Percentiles rank a stretch among this genome's conserved stretches.
Evolutionary conservation across 768 basidiomycete genomes (phyloP).

Genomic region (Suillus variegatus): DNA sequence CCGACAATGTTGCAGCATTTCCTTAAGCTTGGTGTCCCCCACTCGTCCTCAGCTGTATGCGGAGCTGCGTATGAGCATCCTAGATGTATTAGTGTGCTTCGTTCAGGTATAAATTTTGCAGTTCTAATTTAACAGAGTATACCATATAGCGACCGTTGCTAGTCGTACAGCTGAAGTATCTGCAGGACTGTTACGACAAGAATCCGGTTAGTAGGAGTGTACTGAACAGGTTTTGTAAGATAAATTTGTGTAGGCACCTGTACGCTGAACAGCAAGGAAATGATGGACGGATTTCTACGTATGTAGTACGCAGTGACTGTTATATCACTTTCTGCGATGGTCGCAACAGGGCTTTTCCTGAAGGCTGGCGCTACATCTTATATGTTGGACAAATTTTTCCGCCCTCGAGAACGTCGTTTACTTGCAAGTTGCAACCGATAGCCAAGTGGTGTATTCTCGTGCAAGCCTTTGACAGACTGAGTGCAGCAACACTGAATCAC

Average conservation of each 20-base stretch:
- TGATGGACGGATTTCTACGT: not conserved
- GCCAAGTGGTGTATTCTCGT: not conserved
- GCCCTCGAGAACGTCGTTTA: not conserved
- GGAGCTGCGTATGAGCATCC: not conserved
- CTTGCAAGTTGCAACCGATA: not conserved
- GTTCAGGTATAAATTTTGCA: too few species aligned
- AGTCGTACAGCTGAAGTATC: not conserved
- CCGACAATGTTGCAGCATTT: not conserved
- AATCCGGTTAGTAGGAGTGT: not conserved
- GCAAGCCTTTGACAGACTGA: not conserved
- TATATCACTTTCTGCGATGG: not conserved
- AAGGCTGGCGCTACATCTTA: not conserved
- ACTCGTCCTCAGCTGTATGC: not conserved
- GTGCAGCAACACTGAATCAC: not conserved
- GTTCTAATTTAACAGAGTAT: not conserved
- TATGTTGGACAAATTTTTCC: not conserved
- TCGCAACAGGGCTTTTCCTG: not conserved
- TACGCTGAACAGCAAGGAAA: not conserved
- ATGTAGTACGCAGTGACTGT: not conserved
- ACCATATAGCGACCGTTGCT: not conserved
- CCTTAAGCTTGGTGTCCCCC: too few species aligned
- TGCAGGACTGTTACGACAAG: not conserved
- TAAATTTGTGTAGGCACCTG: not conserved
- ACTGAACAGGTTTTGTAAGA: not conserved
- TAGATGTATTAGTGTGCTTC: not conserved